Conservation (phyloP, 106 monocot species). For the Apostasia shenzhenica region DNA sequence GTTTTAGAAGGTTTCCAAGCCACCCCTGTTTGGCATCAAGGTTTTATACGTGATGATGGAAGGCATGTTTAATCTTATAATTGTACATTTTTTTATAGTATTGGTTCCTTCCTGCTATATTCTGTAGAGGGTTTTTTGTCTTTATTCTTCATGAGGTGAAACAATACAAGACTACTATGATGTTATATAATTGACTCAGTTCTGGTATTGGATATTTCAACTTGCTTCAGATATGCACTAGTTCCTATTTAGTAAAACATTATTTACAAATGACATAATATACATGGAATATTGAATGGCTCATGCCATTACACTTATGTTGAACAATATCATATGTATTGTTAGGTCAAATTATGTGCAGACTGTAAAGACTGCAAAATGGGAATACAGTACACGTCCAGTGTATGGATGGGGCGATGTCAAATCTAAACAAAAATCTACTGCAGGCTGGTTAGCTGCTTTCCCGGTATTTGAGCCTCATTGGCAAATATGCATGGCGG, state of each 20-base stretch:
- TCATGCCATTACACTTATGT: no score
- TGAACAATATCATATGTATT: neutral
- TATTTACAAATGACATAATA: no score
- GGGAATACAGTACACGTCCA: conserved; percentile 91
- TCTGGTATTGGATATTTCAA: no score
- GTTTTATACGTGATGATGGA: conserved; percentile 87
- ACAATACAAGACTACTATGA: no score
- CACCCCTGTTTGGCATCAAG: conserved; percentile 94
- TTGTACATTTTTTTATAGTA: neutral
- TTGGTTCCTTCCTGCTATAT: neutral
- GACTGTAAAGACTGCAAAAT: conserved; percentile 82
- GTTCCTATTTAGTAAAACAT: no score
- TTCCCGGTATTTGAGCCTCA: conserved; percentile 99
- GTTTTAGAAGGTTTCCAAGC: conserved; percentile 97
- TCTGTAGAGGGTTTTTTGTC: neutral
- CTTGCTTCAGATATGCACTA: no score
- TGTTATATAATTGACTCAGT: no score
- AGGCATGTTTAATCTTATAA: conserved; percentile 32
- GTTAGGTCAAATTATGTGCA: conserved; percentile 71
- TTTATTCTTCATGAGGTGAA: no score
- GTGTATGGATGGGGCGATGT: conserved; percentile 99
- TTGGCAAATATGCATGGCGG: conserved; percentile 99
- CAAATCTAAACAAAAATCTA: conserved; percentile 71
- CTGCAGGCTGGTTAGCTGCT: conserved; percentile 93
- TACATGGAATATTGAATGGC: no score